Conservation (phyloP, 148 eudicot species). For the Nepenthes gracilis region DNA sequence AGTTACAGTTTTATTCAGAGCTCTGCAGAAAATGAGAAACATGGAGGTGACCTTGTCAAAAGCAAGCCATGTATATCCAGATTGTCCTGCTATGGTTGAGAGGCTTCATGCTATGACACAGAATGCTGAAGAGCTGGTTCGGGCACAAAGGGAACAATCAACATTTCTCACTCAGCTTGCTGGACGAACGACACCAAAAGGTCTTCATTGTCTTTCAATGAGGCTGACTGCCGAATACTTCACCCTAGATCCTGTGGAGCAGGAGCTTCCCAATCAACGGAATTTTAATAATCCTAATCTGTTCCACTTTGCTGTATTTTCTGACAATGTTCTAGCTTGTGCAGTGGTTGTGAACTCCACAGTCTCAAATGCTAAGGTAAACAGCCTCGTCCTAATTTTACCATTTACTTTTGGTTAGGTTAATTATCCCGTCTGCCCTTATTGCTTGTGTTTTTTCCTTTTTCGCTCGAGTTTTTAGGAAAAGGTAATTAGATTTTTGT, state of each 20-base stretch:
- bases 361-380: conserved; percentile 59
- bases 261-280: conserved; percentile 43
- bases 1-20: conserved; percentile 29
- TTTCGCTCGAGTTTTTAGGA: neutral
- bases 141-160: conserved; percentile 41
- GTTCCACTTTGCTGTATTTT: conserved; percentile 72
- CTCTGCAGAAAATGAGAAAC: conserved; percentile 46
- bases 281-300: conserved; percentile 41
- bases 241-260: conserved; percentile 42
- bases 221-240: conserved; percentile 74
- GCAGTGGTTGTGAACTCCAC: conserved; percentile 90
- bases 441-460: neutral
- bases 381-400: conserved; percentile 9
- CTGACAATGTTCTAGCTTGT: conserved; percentile 90
- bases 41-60: conserved; percentile 67
- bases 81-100: conserved; percentile 60
- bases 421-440: too few species aligned
- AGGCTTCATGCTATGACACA: conserved; percentile 83
- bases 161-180: conserved; percentile 62
- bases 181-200: conserved; percentile 92
- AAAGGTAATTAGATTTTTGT: neutral
- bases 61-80: conserved; percentile 63
- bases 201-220: conserved; percentile 98
- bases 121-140: conserved; percentile 69
- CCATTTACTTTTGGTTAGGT: neutral